Conservation (phyloP, 164 flowering plant genomes). For the Nymphaea colorata region DNA sequence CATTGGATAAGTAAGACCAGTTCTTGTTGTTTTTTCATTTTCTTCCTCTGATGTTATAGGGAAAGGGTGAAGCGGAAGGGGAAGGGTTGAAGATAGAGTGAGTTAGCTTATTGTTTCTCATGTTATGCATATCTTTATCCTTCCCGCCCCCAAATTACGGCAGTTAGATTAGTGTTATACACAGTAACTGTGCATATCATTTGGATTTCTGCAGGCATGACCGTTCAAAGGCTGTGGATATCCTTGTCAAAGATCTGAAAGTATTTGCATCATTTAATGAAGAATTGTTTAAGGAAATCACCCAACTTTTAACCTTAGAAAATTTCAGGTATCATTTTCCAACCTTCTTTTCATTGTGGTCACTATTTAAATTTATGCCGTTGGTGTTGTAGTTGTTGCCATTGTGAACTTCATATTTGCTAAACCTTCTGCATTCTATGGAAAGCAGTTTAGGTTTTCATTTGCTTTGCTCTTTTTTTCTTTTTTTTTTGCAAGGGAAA, state of each 20-base stretch:
- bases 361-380: neutral
- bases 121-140: neutral
- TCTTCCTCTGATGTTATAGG: neutral
- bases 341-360: neutral
- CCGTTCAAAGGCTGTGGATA: constrained; percentile 69
- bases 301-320: constrained; percentile 69
- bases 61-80: neutral
- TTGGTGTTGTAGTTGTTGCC: neutral
- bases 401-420: neutral
- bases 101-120: neutral
- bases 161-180: neutral
- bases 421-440: neutral
- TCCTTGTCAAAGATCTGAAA: constrained; percentile 71
- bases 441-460: neutral
- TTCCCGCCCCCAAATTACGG: neutral
- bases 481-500: constrained; percentile 36
- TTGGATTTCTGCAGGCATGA: constrained; percentile 41
- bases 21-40: neutral
- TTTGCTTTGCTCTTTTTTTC: neutral
- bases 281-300: constrained; percentile 77
- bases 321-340: constrained; percentile 47
- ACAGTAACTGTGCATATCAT: neutral
- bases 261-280: constrained; percentile 77
- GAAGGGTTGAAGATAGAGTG: neutral
- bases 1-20: constrained; percentile 62